Conservation (phyloP, 345 rosid genomes). For the Xanthoceras sorbifolium region DNA sequence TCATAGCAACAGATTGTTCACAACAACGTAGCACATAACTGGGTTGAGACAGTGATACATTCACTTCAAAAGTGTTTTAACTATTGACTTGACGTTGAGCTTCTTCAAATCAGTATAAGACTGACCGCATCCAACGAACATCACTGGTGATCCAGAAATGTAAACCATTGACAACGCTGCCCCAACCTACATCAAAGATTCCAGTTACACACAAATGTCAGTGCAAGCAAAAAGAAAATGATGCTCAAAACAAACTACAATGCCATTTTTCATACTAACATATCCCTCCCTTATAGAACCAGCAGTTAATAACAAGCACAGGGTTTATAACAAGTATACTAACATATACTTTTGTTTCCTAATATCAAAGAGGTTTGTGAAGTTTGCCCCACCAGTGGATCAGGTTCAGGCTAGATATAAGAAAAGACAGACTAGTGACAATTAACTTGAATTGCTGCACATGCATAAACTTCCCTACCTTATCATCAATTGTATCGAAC, state of each 20-base stretch:
- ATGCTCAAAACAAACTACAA: not conserved
- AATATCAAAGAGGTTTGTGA: not conserved
- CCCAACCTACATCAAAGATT: slow-evolving; percentile 66
- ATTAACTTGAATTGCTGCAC: not conserved
- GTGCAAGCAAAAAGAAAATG: not conserved
- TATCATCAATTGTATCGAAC: slow-evolving; percentile 94
- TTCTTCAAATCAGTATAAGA: slow-evolving; percentile 93
- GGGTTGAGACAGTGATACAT: slow-evolving; percentile 12
- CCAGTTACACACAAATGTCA: not conserved
- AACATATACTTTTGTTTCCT: no score
- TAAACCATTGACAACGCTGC: slow-evolving; percentile 98
- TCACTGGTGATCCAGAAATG: slow-evolving; percentile 92
- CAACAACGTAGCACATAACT: not conserved
- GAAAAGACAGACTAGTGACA: not conserved
- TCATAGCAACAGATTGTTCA: slow-evolving; percentile 8
- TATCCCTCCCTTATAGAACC: not conserved
- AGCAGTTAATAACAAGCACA: not conserved
- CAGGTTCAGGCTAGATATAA: not conserved
- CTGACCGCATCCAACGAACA: slow-evolving; percentile 99
- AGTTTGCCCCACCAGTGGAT: not conserved
- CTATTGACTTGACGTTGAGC: slow-evolving; percentile 84
- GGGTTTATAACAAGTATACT: not conserved
- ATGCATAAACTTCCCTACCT: slow-evolving; percentile 44
- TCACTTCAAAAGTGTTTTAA: slow-evolving; percentile 86
- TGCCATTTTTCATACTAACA: not conserved